Percentiles rank a stretch among this genome's conserved stretches.
These are phyloP conservation scores for Umbelopsis sp. DNA, from an alignment of 192 early-diverging fungal species.

Conservation along the genomic window DNA sequence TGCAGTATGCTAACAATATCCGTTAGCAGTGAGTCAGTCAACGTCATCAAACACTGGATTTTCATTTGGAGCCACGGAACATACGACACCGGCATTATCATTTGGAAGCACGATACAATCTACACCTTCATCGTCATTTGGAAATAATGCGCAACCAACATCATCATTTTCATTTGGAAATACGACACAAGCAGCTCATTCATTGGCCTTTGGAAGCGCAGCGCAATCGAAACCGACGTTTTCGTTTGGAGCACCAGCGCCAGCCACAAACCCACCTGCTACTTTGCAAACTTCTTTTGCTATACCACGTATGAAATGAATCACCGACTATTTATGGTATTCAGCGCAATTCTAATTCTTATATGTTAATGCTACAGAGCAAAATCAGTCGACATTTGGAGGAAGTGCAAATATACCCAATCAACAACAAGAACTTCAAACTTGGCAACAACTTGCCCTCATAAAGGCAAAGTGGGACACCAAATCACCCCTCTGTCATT, in stretches of 20 bases:
- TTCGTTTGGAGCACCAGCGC: conserved; percentile 2
- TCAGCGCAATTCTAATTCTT: background rate
- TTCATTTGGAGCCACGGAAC: conserved; percentile 33
- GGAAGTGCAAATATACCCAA: conserved; percentile 28
- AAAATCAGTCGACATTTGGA: conserved; percentile 16
- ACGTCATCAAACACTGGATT: conserved; percentile 22
- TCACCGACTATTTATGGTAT: background rate
- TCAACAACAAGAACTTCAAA: conserved; percentile 48
- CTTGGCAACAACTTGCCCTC: conserved; percentile 64
- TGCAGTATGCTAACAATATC: conserved; percentile 27
- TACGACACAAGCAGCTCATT: background rate
- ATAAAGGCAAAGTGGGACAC: conserved; percentile 82
- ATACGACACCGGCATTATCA: background rate
- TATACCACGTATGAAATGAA: background rate
- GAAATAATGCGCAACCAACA: conserved; percentile 9
- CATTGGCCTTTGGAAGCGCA: conserved; percentile 23
- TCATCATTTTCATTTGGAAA: conserved; percentile 2
- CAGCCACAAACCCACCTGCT: background rate
- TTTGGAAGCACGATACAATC: background rate
- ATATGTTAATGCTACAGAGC: background rate
- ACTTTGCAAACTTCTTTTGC: background rate
- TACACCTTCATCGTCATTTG: conserved; percentile 26
- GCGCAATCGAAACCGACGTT: conserved; percentile 7
- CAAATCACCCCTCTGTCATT: conserved; percentile 72
- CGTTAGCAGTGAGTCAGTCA: conserved; percentile 22